phyloP scores from a whole-genome alignment of 345 rosid species.

The Salix koriyanagi region DNA sequence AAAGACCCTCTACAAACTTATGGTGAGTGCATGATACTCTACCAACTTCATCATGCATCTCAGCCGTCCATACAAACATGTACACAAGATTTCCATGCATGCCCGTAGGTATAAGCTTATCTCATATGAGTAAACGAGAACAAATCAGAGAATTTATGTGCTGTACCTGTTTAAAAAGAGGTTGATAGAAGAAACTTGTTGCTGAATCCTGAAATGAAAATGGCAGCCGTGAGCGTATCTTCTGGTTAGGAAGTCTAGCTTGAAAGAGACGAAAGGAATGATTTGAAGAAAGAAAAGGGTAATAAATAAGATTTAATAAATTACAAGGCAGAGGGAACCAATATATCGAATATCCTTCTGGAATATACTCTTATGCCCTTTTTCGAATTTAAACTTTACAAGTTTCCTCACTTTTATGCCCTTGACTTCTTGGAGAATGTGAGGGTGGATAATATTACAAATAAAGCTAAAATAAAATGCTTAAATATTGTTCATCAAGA shows the following conservation, averaged over 20 bases:
- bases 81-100: background rate
- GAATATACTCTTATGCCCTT: background rate
- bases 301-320: background rate
- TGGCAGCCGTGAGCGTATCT: background rate
- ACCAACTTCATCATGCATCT: no score
- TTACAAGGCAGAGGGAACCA: background rate
- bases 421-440: no score
- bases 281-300: rapidly evolving
- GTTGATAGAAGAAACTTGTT: background rate
- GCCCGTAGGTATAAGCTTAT: background rate
- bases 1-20: no score
- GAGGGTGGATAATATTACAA: no score
- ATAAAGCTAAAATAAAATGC: no score
- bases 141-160: background rate
- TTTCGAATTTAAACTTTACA: background rate
- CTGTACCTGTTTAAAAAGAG: background rate
- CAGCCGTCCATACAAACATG: no score
- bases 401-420: background rate
- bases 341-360: background rate
- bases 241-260: background rate
- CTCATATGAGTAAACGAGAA: background rate
- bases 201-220: background rate
- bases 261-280: background rate
- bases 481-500: no score
- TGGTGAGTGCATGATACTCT: no score